Evolutionary conservation across 2,329 filamentous ascomycete species (phyloP), one percentile per base, ranked within the genome.

Genomic region (Parastagonospora avenae): DNA sequence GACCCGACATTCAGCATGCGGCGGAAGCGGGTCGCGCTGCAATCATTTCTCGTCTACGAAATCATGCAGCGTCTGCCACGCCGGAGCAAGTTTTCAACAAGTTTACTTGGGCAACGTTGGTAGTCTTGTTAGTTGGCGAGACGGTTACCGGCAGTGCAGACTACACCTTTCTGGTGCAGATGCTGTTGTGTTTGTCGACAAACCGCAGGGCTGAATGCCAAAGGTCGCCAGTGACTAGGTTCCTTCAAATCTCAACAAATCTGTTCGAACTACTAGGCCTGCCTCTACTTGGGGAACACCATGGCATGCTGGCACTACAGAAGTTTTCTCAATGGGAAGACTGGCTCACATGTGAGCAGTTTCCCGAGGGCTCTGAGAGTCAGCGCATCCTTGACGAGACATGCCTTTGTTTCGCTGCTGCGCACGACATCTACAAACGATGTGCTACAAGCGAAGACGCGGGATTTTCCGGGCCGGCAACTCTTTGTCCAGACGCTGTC

Each of bases 121-220:
- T 77, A 1, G 68, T 77, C 0, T 62, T 77, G 1, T 55, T 77
- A 0, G 74, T 77, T 0, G 75, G 75, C 0, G 75, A 77, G 11
- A 76, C 75, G 0, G 75, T 77, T 6, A 77, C 74, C 0, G 75
- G 74, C 1, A 72, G 74, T 3, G 64, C 64, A 15, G 75, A 77
- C 29, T 77, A 71, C 41, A 55, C 54, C 0, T 73, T 73, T 42
- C 60, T 77, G 0, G 54, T 76, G 0, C 65, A 74, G 42, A 74
- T 77, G 64, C 54, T 76, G 24, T 62, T 66, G 6, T 73, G 64
- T 16, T 54, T 76, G 9, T 62, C 49, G 5, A 39, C 19, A 19
- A 48, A 41, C 29, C 50, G 41, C 33, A 28, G 37, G 11, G 24
- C 35, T 5, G 31, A 39, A 24, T 12, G 46, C 15, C 15, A 40